These are phyloP conservation scores for Gossypium trilobum DNA, from an alignment of 441 rosid genomes.

Conservation along the genomic window DNA sequence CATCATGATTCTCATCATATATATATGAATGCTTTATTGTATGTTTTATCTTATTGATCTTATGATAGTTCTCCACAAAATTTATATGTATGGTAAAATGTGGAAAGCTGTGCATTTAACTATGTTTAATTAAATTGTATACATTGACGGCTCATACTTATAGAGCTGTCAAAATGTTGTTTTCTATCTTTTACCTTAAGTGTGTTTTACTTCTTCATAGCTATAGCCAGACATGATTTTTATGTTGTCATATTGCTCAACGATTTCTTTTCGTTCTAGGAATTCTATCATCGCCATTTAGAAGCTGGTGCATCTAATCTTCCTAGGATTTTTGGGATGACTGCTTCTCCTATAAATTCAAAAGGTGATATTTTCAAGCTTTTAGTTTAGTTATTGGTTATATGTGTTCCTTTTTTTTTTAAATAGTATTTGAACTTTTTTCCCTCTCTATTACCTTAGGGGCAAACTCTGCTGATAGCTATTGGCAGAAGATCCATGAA, in stretches of 20 bases:
- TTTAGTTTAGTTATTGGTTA: neutral
- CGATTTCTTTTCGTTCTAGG: conserved; percentile 37
- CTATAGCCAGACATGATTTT: no score
- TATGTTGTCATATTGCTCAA: neutral
- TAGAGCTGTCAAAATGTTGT: neutral
- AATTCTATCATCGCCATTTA: conserved; percentile 57
- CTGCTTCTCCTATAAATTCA: conserved; percentile 82
- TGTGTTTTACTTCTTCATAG: no score
- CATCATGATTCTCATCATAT: neutral
- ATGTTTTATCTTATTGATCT: neutral
- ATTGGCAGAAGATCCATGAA: conserved; percentile 46
- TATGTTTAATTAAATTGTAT: neutral
- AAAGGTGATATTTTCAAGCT: conserved; percentile 41
- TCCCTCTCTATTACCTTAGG: conserved; percentile 31
- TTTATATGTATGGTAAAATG: neutral
- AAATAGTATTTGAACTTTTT: neutral
- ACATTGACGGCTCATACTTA: neutral
- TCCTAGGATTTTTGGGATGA: conserved; percentile 90
- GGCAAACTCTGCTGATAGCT: conserved; percentile 27
- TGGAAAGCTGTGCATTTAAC: neutral
- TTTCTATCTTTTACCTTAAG: neutral
- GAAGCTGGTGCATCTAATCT: conserved; percentile 25
- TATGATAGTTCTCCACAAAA: neutral
- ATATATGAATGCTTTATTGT: neutral
- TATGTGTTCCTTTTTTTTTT: neutral